A percentile compares a stretch with the other conserved stretches of the same genome.
phyloP scores from a whole-genome alignment of 331 rosid genomes.

The Malus hybrid region DNA sequence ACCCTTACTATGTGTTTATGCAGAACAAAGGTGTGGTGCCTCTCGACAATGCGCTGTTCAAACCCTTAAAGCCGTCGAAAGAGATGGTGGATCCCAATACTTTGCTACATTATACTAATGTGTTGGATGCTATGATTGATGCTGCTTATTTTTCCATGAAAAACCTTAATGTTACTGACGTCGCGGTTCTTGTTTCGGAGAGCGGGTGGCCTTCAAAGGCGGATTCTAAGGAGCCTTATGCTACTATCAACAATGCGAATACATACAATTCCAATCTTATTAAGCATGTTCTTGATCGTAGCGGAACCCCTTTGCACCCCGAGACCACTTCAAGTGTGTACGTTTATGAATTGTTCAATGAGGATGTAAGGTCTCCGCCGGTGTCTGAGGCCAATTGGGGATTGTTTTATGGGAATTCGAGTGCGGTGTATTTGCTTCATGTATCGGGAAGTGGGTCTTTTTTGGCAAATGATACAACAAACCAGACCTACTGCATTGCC shows the following conservation, averaged over 20 bases:
- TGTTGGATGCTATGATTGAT: slow-evolving; percentile 81
- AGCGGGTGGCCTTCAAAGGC: slow-evolving; percentile 88
- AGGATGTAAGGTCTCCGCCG: slow-evolving; percentile 79
- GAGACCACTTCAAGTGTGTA: slow-evolving; percentile 68
- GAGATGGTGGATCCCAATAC: slow-evolving; percentile 95
- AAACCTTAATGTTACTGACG: slow-evolving; percentile 67
- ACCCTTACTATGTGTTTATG: slow-evolving; percentile 88
- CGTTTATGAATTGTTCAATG: slow-evolving; percentile 67
- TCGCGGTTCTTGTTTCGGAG: slow-evolving; percentile 63
- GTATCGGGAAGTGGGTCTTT: slow-evolving; percentile 69
- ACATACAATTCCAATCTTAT: slow-evolving; percentile 73
- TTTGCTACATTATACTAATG: slow-evolving; percentile 74
- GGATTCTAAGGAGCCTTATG: slow-evolving; percentile 73
- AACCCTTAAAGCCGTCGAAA: slow-evolving; percentile 58
- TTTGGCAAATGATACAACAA: slow-evolving; percentile 69
- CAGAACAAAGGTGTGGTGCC: slow-evolving; percentile 70
- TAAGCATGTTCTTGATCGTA: slow-evolving; percentile 65
- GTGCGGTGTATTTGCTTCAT: slow-evolving; percentile 64
- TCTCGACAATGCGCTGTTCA: slow-evolving; percentile 59
- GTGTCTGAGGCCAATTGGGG: slow-evolving; percentile 86
- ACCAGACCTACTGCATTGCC: slow-evolving; percentile 65
- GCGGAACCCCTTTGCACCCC: slow-evolving; percentile 78
- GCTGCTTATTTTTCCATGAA: slow-evolving; percentile 82
- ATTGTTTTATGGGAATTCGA: slow-evolving; percentile 54
- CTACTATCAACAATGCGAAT: slow-evolving; percentile 62